Percentiles rank a stretch among this genome's conserved stretches.
These are phyloP conservation scores for Synchytrium microbalum DNA, from an alignment of 371 early-diverging fungal species.

Conservation along the genomic window DNA sequence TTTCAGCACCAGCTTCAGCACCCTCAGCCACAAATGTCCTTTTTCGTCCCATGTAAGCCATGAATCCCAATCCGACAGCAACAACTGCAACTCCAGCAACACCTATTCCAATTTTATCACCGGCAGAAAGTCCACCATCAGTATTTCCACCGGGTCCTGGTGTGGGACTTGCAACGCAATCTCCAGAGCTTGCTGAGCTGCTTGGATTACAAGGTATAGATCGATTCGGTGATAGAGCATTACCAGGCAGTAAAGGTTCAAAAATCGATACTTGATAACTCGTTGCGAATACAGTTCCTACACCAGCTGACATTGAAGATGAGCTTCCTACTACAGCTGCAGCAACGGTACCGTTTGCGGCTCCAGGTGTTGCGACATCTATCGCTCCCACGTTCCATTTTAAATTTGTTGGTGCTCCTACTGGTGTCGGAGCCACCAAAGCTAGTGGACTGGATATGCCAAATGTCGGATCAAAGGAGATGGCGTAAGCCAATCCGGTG, in stretches of 20 bases:
- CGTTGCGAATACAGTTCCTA: not conserved
- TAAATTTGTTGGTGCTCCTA: conserved; percentile 1
- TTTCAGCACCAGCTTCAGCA: not conserved
- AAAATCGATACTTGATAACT: not conserved
- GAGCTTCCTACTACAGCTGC: not conserved
- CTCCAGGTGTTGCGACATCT: not conserved
- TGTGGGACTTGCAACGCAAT: not conserved
- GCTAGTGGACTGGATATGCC: not conserved
- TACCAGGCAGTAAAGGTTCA: not conserved
- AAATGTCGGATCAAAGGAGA: not conserved
- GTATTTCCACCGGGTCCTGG: not conserved
- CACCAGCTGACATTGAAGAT: not conserved
- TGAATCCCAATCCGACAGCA: not conserved
- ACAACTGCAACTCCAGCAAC: not conserved
- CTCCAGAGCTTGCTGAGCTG: not conserved
- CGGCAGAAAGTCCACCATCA: not conserved
- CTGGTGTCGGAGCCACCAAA: not conserved
- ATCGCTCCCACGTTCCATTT: not conserved
- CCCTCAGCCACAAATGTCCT: not conserved
- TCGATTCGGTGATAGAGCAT: not conserved
- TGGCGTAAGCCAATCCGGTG: not conserved
- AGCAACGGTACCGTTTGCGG: not conserved
- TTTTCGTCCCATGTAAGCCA: not conserved
- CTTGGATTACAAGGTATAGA: not conserved
- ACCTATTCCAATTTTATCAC: not conserved